Evolutionary conservation across 352 stramenopile species (phyloP).

Genomic region (Paralagenidium karlingii): DNA sequence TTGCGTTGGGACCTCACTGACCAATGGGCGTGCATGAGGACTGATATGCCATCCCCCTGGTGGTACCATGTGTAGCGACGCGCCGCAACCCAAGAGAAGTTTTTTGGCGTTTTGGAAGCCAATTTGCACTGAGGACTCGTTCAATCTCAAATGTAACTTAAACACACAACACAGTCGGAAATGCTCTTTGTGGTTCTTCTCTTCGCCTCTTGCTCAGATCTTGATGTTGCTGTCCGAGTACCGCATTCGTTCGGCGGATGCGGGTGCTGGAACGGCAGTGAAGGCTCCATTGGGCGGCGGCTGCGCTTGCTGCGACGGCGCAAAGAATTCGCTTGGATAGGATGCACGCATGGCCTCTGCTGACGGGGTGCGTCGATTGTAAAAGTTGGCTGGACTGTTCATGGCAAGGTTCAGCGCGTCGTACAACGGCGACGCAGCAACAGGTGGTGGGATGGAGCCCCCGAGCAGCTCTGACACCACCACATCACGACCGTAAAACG

Average conservation of each 20-base stretch:
- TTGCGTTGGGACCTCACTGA: slow-evolving; percentile 8
- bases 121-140: too few species aligned
- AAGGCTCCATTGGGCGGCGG: not conserved
- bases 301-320: too few species aligned
- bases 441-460: slow-evolving; percentile 61
- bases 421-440: slow-evolving; percentile 77
- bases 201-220: too few species aligned
- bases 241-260: not conserved
- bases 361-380: not conserved
- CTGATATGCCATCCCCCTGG: slow-evolving; percentile 1
- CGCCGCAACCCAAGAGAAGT: too few species aligned
- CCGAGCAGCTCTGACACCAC: slow-evolving; percentile 54
- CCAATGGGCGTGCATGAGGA: not conserved
- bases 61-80: not conserved
- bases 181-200: too few species aligned
- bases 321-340: not conserved
- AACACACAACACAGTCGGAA: too few species aligned
- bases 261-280: not conserved
- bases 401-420: slow-evolving; percentile 58
- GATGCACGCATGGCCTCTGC: not conserved
- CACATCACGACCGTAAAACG: slow-evolving; percentile 85
- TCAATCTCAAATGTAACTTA: too few species aligned
- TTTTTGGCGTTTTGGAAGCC: too few species aligned
- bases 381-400: slow-evolving; percentile 24
- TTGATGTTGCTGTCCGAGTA: not conserved